Evolutionary conservation across 345 rosid species (phyloP), one percentile per base, ranked within the genome.

Genomic region (Euphorbia peplus): DNA sequence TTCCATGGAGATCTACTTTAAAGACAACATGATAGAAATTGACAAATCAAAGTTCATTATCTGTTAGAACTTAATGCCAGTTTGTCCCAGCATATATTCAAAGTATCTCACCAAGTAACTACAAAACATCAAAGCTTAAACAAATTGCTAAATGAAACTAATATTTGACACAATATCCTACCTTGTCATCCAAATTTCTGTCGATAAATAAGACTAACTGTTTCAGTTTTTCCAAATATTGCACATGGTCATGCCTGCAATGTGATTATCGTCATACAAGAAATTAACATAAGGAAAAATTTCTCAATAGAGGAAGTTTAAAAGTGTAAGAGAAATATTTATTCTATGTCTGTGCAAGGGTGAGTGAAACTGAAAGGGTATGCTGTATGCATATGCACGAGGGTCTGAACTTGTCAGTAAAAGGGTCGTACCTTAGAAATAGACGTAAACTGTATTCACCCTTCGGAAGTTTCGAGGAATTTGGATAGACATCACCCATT

Each of bases 171-270:
- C 72, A 44, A 74, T 46, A 48, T n/a, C 32, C 21, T 81, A 95
- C 99, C 96, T 93, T 90, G 32, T 82, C 85, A 70, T 84, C 99
- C 81, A 95, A 73, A 39, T 81, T 90, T 80, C 86, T 86, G 69
- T 87, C 98, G 48, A 91, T 78, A 74, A 90, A 95, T 72, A 95
- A 60, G 58, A 75, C 89, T 84, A 95, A 83, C 67, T 95, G 99
- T 80, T 90, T 95, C 92, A 95, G 71, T 70, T 91, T 91, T 70
- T 95, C 98, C 81, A 95, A 76, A 74, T 72, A 80, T 68, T 95
- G 90, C 78, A 87, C 86, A 77, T 88, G 84, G 78, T 95, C 96
- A 76, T 95, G 99, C 93, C 99, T 95, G 93, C 66, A 70, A 80
- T 68, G 82, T 21, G 62, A 80, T 60, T 68, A 57, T 67, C 70